Evolutionary conservation across 164 flowering plant species (phyloP).

Genomic region (Berberis vulgaris): DNA sequence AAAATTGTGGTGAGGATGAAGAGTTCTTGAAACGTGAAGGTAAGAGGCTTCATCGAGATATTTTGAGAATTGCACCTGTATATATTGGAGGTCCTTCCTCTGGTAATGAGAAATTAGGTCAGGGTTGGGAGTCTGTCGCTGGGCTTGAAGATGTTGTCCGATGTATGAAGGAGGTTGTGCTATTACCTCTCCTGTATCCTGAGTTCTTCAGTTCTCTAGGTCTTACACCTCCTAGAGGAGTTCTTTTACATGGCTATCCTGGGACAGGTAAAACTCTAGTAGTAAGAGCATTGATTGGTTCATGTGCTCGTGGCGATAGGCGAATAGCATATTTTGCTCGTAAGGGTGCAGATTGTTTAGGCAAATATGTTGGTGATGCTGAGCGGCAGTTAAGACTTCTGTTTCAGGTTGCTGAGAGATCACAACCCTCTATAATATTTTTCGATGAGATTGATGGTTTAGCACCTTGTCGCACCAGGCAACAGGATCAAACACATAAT

Average conservation of each 20-base stretch:
- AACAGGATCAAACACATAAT: constrained; percentile 98
- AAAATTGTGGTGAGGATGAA: constrained; percentile 98
- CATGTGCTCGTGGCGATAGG: constrained; percentile 92
- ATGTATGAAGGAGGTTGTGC: constrained; percentile 94
- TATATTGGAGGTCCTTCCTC: constrained; percentile 74
- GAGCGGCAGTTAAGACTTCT: constrained; percentile 90
- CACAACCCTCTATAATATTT: constrained; percentile 95
- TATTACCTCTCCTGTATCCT: constrained; percentile 86
- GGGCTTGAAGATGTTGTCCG: constrained; percentile 88
- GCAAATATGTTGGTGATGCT: constrained; percentile 99
- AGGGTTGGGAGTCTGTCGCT: constrained; percentile 98
- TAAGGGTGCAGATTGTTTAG: constrained; percentile 98
- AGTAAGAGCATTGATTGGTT: constrained; percentile 87
- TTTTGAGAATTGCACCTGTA: constrained; percentile 82
- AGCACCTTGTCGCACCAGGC: constrained; percentile 78
- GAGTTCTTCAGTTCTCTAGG: constrained; percentile 71
- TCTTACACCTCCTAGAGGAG: constrained; percentile 93
- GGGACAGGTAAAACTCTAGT: constrained; percentile 97
- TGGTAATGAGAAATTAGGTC: constrained; percentile 35
- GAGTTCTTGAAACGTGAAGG: constrained; percentile 94
- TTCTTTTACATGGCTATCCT: constrained; percentile 96
- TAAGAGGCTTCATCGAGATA: constrained; percentile 92
- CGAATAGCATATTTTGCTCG: constrained; percentile 96
- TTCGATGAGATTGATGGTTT: constrained; percentile 99
- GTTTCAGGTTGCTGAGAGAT: constrained; percentile 96